Evolutionary conservation across 352 stramenopile species (phyloP).

Genomic region (Phytophthora aleatoria): DNA sequence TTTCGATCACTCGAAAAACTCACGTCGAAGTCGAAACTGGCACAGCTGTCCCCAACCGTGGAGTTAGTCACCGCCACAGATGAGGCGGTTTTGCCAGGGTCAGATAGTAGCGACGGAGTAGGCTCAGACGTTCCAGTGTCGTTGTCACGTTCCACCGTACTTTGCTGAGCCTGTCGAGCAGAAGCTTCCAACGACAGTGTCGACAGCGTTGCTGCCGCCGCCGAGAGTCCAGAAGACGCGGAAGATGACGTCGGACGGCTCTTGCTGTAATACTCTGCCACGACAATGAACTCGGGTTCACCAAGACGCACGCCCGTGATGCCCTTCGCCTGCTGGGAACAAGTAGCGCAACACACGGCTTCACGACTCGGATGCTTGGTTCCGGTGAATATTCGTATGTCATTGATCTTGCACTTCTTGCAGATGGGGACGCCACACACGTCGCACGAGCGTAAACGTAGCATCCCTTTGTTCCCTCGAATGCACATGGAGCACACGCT

Average conservation of each 20-base stretch:
- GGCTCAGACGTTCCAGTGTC: constrained; percentile 7
- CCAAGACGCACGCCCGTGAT: constrained; percentile 30
- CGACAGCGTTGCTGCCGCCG: constrained; percentile 4
- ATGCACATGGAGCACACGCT: constrained; percentile 42
- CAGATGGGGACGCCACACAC: constrained; percentile 53
- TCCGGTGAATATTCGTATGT: constrained; percentile 41
- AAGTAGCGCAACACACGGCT: constrained; percentile 41
- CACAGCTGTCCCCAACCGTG: constrained; percentile 24
- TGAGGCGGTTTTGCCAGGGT: constrained; percentile 2
- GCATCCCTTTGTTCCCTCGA: constrained; percentile 20
- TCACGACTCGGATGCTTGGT: constrained; percentile 17
- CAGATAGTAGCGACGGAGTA: constrained; percentile 12
- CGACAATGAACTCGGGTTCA: constrained; percentile 31
- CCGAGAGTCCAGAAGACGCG: constrained; percentile 8
- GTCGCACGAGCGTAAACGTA: constrained; percentile 38
- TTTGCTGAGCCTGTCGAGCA: constrained; percentile 3
- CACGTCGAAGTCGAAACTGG: constrained; percentile 23
- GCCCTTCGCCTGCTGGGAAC: constrained; percentile 31
- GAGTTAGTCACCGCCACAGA: constrained; percentile 28
- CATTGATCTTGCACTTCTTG: constrained; percentile 54
- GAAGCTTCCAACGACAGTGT: constrained; percentile 17
- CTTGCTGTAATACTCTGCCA: constrained; percentile 35
- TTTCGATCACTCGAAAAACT: constrained; percentile 36
- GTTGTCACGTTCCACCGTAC: constrained; percentile 1
- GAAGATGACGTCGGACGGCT: constrained; percentile 1